Percentiles rank a stretch among this genome's conserved stretches.
Conservation (phyloP, 306 rosid genomes). For the Arachis stenosperma region DNA sequence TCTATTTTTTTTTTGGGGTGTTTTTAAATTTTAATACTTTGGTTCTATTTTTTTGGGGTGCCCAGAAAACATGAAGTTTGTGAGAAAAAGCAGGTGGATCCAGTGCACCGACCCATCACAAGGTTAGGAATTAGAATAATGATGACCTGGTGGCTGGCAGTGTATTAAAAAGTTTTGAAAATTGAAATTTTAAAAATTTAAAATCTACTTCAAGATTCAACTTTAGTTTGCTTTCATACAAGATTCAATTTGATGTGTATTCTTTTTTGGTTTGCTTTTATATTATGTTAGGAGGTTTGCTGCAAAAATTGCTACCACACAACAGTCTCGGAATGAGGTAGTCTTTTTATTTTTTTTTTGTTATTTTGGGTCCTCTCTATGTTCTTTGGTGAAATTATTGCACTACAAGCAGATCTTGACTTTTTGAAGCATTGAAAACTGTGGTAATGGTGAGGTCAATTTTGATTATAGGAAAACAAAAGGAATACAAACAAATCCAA, state of each 20-base stretch:
- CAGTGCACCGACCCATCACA: constrained; percentile 85
- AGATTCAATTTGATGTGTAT: constrained; percentile 23
- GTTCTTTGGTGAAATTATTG: constrained; percentile 21
- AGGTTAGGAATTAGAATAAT: constrained; percentile 49
- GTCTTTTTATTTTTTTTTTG: neutral
- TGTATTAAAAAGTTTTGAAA: no score
- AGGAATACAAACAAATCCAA: constrained; percentile 47
- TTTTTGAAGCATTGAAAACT: neutral
- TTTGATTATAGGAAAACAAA: constrained; percentile 56
- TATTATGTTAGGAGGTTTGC: constrained; percentile 66
- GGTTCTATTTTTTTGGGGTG: constrained; percentile 12
- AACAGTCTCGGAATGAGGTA: constrained; percentile 61
- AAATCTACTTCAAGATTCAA: neutral
- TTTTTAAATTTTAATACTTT: neutral
- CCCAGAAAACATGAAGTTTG: constrained; percentile 62
- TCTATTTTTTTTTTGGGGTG: neutral
- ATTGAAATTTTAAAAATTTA: no score
- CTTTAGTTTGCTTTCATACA: neutral
- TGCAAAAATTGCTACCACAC: constrained; percentile 72
- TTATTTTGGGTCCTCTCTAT: neutral
- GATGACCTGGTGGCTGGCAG: no score
- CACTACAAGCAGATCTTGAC: neutral
- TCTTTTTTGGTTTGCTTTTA: constrained; percentile 23
- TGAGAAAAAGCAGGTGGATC: constrained; percentile 93
- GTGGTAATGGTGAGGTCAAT: constrained; percentile 36